Conservation (phyloP, 805 yeast genomes). For the Cyberlindnera nakhonratchasimensis region DNA sequence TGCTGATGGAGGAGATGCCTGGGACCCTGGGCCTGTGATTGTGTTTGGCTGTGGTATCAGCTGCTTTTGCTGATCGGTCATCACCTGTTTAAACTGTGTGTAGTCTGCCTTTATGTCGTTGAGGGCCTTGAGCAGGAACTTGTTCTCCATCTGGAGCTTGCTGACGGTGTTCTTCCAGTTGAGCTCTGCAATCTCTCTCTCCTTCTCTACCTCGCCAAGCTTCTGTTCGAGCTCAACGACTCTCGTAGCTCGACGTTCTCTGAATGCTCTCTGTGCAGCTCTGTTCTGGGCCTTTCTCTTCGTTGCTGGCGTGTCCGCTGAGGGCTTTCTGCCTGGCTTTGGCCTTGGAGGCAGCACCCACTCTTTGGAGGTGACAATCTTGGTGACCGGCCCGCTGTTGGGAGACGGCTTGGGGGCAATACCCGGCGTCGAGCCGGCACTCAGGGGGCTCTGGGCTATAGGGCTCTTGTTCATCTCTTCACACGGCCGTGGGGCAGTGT, state of each 20-base stretch:
- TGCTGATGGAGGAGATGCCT: slow-evolving; percentile 17
- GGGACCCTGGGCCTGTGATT: slow-evolving; percentile 15
- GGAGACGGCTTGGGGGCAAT: slow-evolving; percentile 22
- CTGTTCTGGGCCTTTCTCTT: slow-evolving; percentile 88
- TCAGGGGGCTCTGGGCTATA: slow-evolving; percentile 12
- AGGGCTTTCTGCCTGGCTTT: slow-evolving; percentile 63
- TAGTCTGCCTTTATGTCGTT: slow-evolving; percentile 29
- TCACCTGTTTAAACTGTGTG: slow-evolving; percentile 21
- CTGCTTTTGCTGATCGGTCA: slow-evolving; percentile 6
- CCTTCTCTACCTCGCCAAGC: slow-evolving; percentile 64
- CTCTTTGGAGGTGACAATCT: slow-evolving; percentile 60
- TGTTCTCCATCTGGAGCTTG: slow-evolving; percentile 33
- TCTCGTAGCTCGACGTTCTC: slow-evolving; percentile 81
- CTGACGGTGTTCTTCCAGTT: slow-evolving; percentile 24
- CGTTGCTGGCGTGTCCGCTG: slow-evolving; percentile 73
- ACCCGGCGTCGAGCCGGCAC: slow-evolving; percentile 18
- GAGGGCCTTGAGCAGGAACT: slow-evolving; percentile 29
- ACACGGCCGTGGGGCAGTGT: too few relatives aligned
- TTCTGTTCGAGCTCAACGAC: slow-evolving; percentile 75
- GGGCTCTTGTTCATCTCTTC: slow-evolving; percentile 8
- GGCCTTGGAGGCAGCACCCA: slow-evolving; percentile 84
- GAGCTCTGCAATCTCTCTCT: slow-evolving; percentile 52
- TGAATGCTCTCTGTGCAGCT: slow-evolving; percentile 90
- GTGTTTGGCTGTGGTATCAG: slow-evolving; percentile 13
- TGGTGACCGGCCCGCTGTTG: slow-evolving; percentile 32